Base-by-base conservation (phyloP, 2,329 filamentous ascomycete genomes). In the Onygenales sp. region DNA sequence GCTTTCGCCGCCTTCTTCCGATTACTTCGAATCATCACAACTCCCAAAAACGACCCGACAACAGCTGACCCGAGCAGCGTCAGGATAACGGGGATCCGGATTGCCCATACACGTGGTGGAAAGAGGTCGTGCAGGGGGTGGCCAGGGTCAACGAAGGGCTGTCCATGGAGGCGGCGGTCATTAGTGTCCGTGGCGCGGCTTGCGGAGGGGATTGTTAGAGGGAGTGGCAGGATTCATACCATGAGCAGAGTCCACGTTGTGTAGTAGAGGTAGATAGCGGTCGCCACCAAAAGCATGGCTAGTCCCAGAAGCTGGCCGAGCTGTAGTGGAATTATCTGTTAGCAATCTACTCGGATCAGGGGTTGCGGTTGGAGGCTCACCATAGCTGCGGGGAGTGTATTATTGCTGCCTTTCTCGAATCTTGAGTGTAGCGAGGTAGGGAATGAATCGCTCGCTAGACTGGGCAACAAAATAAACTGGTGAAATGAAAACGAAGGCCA, bases 1-100 rank as follows among this genome's bases (percentile, higher is more conserved):
- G 87, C 86, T 81, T 97, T 98, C 62, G 89, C 85, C 3, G 89
- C 89, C 83, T 93, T 96, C 83, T 97, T 97, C 71, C 87, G 81
- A 79, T 96, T 96, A 80, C 92, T 97, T 71, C 89, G 84, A 75
- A 98, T 97, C 93, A 98, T 98, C 67, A 98, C 92, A 68, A 95
- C 85, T 65, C 87, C 86, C 62, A 98, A 80, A 78, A 98, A 98
- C 56, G 89, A 94, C 59, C 93, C 93, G 57, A 98, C 92, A 56
- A 98, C 90, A 55, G 93, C 90, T 56, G 86, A 91, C 59, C 86
- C 91, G 61, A 98, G 79, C 46, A 98, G 84, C 59, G 96, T 86
- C 62, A 98, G 84, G 69, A 98, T 95, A 64, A 98, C 92, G 63
- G 93, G 93, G 66, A 98, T 93, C 71, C 93, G 91, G 69, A 98